Base-by-base conservation (phyloP, 163 green algal species). In the Smithsoniella earleae region DNA sequence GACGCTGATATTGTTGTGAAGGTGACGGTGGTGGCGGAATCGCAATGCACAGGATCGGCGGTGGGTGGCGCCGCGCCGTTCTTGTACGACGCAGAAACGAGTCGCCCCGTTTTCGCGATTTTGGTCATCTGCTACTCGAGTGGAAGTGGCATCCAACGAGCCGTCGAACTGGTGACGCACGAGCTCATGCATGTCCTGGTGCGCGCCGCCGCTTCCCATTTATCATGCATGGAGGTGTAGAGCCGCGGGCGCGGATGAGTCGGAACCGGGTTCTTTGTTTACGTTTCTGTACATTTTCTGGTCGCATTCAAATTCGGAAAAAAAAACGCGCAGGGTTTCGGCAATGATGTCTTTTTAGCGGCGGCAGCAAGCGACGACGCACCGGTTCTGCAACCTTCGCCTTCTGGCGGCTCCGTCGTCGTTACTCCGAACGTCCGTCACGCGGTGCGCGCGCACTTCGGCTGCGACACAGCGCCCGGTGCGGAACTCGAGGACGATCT, bases 401-500 rank as follows among this genome's bases (percentile, higher is more conserved):
- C n/a, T n/a, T n/a, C n/a, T n/a, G n/a, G n/a, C n/a, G n/a, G n/a
- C n/a, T n/a, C n/a, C n/a, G n/a, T n/a, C n/a, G n/a, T n/a, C n/a
- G n/a, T n/a, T n/a, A n/a, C 49, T 25, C 49, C 49, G 49, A 25
- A 64, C 25, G 49, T 64, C 25, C 49, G 49, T 6, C 25, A 25
- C 0, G 49, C 8, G 8, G 49, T 27, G 8, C 49, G 49, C 49
- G 25, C 25, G 25, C 49, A 64, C 49, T 64, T 64, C 49, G 13
- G 33, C 49, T 64, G 49, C 49, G 8, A 25, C 0, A 6, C 6
- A 6, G 25, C 33, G 6, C 49, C 0, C 49, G 49, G 49, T 1
- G 49, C 49, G 6, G 49, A 25, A 25, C 6, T 64, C 49, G 58
- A 69, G 2, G 58, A 69, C 58, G 58, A 69, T 34, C n/a, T 33